Conservation (phyloP, 2,329 filamentous ascomycete species). For the Colletotrichum sp. region DNA sequence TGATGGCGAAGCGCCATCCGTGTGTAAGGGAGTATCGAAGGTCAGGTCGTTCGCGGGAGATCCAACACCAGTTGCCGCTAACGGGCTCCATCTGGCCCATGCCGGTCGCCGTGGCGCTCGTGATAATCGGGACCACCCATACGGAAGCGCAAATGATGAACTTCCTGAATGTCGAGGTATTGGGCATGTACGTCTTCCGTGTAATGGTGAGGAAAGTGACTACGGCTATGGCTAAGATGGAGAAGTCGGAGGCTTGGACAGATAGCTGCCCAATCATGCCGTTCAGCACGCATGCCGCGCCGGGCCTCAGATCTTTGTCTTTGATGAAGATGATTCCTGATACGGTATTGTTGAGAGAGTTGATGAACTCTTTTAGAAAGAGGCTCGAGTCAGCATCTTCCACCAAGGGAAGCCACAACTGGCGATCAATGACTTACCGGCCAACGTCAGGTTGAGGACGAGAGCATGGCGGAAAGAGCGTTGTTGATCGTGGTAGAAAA, state of each 20-base stretch:
- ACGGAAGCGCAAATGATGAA: conserved; percentile 39
- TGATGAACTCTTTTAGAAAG: conserved; percentile 39
- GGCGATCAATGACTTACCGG: conserved; percentile 22
- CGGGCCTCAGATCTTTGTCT: conserved; percentile 28
- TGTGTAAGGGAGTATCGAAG: conserved; percentile 51
- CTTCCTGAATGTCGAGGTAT: conserved; percentile 31
- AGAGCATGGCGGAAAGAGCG: conserved; percentile 28
- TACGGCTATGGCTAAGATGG: conserved; percentile 49
- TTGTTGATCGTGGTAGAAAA: conserved; percentile 22
- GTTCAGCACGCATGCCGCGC: conserved; percentile 43
- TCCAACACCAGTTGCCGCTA: conserved; percentile 56
- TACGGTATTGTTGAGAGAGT: conserved; percentile 45
- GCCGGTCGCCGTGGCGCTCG: conserved; percentile 34
- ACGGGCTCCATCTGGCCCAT: conserved; percentile 33
- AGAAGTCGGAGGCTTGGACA: conserved; percentile 48
- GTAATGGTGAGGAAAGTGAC: conserved; percentile 45
- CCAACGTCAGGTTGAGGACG: conserved; percentile 26
- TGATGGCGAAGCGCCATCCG: conserved; percentile 49
- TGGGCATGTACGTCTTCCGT: conserved; percentile 35
- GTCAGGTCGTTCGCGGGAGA: conserved; percentile 36
- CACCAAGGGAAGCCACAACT: not conserved
- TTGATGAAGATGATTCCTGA: conserved; percentile 41
- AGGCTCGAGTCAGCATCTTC: not conserved
- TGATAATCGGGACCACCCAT: conserved; percentile 45
- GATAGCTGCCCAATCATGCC: conserved; percentile 50